phyloP scores from a whole-genome alignment of 352 stramenopile species.

The Phytophthora pisi region DNA sequence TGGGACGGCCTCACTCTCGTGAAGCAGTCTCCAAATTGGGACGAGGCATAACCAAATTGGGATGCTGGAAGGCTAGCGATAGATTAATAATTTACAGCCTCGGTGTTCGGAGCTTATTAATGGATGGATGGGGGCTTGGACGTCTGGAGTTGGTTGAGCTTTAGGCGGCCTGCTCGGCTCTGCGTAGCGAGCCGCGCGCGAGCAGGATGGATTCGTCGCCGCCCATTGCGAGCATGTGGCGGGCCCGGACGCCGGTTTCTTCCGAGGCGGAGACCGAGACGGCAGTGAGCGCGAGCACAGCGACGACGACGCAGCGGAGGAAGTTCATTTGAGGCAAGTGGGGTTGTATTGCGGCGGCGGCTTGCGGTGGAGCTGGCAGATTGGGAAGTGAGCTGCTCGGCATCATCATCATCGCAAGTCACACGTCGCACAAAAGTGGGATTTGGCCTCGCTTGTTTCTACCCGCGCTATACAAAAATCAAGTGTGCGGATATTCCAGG shows the following conservation, averaged over 20 bases:
- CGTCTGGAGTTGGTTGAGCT: not conserved
- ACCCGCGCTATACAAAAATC: not conserved
- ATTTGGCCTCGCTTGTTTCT: not conserved
- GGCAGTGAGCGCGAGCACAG: constrained; percentile 1
- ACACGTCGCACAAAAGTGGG: constrained; percentile 1
- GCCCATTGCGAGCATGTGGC: constrained; percentile 34
- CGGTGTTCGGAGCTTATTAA: not conserved
- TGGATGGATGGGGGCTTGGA: not conserved
- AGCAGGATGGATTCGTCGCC: constrained; percentile 36
- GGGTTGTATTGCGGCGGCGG: not conserved
- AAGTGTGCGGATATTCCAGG: not conserved
- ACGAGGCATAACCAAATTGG: not conserved
- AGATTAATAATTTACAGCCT: constrained; percentile 27
- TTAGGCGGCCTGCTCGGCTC: constrained; percentile 9
- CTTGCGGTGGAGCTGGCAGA: constrained; percentile 9
- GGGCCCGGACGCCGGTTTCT: constrained; percentile 24
- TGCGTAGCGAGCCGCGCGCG: constrained; percentile 14
- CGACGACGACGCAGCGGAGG: constrained; percentile 10
- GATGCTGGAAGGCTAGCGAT: not conserved
- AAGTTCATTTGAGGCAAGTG: constrained; percentile 15
- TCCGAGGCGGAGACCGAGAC: not conserved
- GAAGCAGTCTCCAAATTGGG: constrained; percentile 12
- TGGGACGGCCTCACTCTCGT: constrained; percentile 91
- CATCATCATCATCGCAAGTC: constrained; percentile 4
- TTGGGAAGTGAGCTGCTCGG: constrained; percentile 21